These are phyloP conservation scores for Fusarium annulatum DNA, from an alignment of 2,329 filamentous ascomycete genomes.

Conservation along the genomic window DNA sequence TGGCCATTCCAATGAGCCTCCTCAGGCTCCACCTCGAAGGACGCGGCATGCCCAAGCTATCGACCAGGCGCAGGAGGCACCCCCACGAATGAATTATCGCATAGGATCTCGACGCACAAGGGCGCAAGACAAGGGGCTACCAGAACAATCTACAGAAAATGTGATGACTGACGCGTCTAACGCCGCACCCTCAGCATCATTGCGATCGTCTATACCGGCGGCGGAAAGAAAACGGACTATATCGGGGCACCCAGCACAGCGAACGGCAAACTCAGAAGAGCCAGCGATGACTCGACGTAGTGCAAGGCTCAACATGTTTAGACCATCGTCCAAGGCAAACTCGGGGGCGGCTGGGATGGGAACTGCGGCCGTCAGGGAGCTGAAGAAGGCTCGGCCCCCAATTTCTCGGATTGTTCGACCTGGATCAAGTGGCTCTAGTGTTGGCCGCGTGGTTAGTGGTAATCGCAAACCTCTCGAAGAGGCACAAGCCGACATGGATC, in stretches of 20 bases:
- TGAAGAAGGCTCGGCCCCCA: conserved; percentile 86
- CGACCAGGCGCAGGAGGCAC: conserved; percentile 66
- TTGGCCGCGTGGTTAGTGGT: conserved; percentile 89
- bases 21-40: conserved; percentile 64
- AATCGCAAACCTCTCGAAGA: conserved; percentile 82
- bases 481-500: conserved; percentile 75
- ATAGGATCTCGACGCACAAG: conserved; percentile 58
- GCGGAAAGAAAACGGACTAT: conserved; percentile 87
- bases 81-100: conserved; percentile 73
- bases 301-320: conserved; percentile 75
- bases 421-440: conserved; percentile 73
- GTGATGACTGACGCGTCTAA: conserved; percentile 56
- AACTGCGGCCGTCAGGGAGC: conserved; percentile 71
- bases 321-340: conserved; percentile 75
- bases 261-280: conserved; percentile 67
- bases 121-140: conserved; percentile 51
- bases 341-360: conserved; percentile 67
- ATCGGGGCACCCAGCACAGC: conserved; percentile 79
- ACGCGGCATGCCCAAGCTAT: conserved; percentile 64
- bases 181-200: conserved; percentile 50
- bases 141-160: conserved; percentile 51
- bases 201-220: conserved; percentile 55
- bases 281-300: conserved; percentile 71
- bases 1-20: conserved; percentile 55
- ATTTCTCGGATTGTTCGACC: conserved; percentile 74